phyloP scores from a whole-genome alignment of 2,329 filamentous ascomycete genomes.

The Fusarium napiforme region DNA sequence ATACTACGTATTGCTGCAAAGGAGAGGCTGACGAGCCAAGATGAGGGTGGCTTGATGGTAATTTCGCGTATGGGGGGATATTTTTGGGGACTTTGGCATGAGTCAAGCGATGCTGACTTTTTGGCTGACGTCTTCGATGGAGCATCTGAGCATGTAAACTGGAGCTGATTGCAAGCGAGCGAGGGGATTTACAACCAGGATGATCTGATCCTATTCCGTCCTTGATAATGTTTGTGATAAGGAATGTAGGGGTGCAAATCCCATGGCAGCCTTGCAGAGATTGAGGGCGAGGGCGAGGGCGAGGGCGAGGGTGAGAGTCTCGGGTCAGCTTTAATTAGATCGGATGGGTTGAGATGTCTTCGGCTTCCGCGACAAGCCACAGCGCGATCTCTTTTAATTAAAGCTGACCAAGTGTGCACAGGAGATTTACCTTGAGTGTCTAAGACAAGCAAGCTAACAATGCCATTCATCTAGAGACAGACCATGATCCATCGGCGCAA shows the following conservation, averaged over 20 bases:
- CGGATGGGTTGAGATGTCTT: neutral
- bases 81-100: neutral
- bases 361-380: slow-evolving; percentile 12
- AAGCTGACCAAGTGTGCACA: neutral
- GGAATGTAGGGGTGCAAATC: slow-evolving; percentile 1
- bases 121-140: neutral
- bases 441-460: slow-evolving; percentile 12
- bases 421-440: slow-evolving; percentile 3
- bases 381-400: slow-evolving; percentile 1
- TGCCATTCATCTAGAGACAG: slow-evolving; percentile 6
- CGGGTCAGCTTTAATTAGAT: neutral
- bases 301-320: neutral
- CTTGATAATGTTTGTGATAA: neutral
- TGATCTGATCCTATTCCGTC: neutral
- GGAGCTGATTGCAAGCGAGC: neutral
- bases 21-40: neutral
- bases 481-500: neutral
- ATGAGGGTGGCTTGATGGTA: neutral
- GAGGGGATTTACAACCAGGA: neutral
- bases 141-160: neutral
- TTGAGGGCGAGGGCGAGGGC: neutral
- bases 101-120: neutral
- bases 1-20: too few species aligned
- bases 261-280: neutral
- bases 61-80: neutral